Conservation (phyloP, 371 early-diverging fungal species). For the Apophysomyces sp. region DNA sequence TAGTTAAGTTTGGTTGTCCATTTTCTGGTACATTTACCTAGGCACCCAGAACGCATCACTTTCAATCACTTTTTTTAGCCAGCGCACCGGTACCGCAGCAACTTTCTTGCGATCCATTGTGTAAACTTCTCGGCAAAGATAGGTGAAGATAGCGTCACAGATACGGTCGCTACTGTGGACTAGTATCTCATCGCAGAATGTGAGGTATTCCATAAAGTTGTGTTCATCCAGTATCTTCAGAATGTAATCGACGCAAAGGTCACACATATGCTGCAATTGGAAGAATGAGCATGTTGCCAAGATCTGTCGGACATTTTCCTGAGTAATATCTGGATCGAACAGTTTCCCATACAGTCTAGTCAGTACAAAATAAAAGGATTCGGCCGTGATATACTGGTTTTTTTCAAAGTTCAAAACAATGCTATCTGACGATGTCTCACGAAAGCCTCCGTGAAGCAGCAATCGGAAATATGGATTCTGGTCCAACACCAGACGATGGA, state of each 20-base stretch:
- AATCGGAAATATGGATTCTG: conserved; percentile 58
- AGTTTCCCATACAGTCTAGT: conserved; percentile 49
- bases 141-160: conserved; percentile 55
- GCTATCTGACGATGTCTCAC: conserved; percentile 34
- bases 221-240: conserved; percentile 34
- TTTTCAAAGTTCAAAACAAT: conserved; percentile 58
- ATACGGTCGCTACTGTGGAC: conserved; percentile 59
- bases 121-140: conserved; percentile 62
- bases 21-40: conserved; percentile 23
- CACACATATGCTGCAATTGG: conserved; percentile 49
- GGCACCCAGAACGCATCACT: conserved; percentile 69
- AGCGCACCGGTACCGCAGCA: conserved; percentile 44
- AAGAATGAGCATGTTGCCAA: conserved; percentile 65
- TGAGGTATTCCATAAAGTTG: conserved; percentile 55
- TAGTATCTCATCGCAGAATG: conserved; percentile 53
- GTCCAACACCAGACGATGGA: conserved; percentile 57
- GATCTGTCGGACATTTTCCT: conserved; percentile 42
- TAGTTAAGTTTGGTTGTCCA: background rate
- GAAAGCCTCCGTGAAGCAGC: conserved; percentile 55
- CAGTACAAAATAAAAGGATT: conserved; percentile 59
- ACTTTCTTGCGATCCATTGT: conserved; percentile 30
- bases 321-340: conserved; percentile 31
- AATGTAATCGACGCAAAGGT: conserved; percentile 55
- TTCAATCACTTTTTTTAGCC: conserved; percentile 58
- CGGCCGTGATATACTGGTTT: conserved; percentile 50